Conservation (phyloP, 768 basidiomycete genomes). For the Boletus tomentosulus region DNA sequence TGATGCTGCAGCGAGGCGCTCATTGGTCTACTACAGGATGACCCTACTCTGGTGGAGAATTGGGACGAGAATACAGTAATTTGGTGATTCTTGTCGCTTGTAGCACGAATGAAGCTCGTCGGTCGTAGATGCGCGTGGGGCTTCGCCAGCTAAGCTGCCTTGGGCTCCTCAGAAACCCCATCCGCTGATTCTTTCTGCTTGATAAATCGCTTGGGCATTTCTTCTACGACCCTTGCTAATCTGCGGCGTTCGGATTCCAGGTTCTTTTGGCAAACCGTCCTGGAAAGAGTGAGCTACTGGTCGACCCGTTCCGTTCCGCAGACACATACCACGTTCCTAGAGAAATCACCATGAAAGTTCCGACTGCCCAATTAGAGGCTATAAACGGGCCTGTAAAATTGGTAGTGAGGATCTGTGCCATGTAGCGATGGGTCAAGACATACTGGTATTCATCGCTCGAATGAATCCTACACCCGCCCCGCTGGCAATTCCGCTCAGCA, state of each 20-base stretch:
- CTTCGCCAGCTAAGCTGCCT: neutral
- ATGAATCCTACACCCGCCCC: constrained; percentile 75
- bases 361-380: constrained; percentile 78
- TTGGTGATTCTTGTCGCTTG: constrained; percentile 41
- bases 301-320: constrained; percentile 1
- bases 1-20: neutral
- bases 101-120: neutral
- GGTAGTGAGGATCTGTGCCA: constrained; percentile 5
- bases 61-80: constrained; percentile 55
- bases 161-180: constrained; percentile 9
- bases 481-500: constrained; percentile 75
- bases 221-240: constrained; percentile 55
- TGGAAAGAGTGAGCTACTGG: constrained; percentile 25
- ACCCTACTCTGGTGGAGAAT: constrained; percentile 69
- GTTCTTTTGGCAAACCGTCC: constrained; percentile 63
- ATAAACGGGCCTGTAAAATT: constrained; percentile 44
- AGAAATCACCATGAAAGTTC: constrained; percentile 65
- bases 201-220: constrained; percentile 52
- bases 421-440: constrained; percentile 23
- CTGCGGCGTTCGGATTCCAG: constrained; percentile 50
- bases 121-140: too few species aligned
- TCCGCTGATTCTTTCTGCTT: constrained; percentile 39
- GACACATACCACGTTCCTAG: constrained; percentile 61
- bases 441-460: constrained; percentile 62
- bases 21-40: constrained; percentile 40